Evolutionary conservation across 106 monocot species (phyloP), one percentile per base, ranked within the genome.

Genomic region (Dendrobium catenatum): DNA sequence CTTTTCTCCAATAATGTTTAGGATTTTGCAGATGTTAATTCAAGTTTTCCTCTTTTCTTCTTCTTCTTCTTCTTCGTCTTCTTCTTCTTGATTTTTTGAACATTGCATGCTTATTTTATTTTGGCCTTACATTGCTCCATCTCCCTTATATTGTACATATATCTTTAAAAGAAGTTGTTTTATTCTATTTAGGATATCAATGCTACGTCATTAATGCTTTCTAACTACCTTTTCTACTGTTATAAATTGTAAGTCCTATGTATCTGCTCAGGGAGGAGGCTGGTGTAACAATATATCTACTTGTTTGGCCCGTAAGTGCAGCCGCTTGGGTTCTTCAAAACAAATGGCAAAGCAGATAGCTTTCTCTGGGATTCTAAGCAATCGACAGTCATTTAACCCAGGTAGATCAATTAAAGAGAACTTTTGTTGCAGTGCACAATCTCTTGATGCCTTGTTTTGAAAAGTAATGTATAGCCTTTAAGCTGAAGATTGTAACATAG

Each of bases 291-390:
- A 90, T 84, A 79, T 73, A 41, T 72, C 87, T 29, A 83, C 84
- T 55, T 96, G 96, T 78, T 75, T 94, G 19, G 67, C 66, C 2
- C 85, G 94, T 51, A 92, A 80, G 55, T 76, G 84, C 51, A 94
- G 87, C 48, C 84, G 84, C 26, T 78, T 89, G 76, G 96, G 96
- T 19, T 96, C 96, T 76, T 96, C 96, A 27, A 37, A 37, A 37
- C 37, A 37, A 37, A 37, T 37, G 37, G 37, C 37, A 37, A 37
- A 37, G 37, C 37, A 85, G 72, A 54, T 90, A 0, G 81, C 88
- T 2, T 96, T 96, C 73, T 96, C 96, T 75, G 96, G 92, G 58
- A 90, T 94, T 44, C 85, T 96, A 82, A 87, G 90, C 68, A 88
- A 88, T 72, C 73, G 55, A 3, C 83, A 81, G 76, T 48, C 47